phyloP scores from a whole-genome alignment of 1,284 basidiomycete species.

The Calocybe gambosa region DNA sequence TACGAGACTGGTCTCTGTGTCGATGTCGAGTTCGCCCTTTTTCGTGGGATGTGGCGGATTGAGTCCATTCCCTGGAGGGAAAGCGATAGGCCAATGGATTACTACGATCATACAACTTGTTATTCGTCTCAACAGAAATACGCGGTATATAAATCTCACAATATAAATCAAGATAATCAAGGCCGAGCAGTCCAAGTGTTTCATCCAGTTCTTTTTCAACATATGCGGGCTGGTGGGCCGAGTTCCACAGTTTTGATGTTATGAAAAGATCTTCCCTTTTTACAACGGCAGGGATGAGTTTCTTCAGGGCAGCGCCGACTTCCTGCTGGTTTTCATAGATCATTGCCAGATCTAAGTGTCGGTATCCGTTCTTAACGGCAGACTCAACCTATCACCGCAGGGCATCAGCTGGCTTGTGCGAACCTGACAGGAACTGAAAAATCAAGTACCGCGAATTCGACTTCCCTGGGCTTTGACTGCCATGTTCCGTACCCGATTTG shows the following conservation, averaged over 20 bases:
- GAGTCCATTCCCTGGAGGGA: constrained; percentile 56
- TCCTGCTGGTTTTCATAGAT: constrained; percentile 74
- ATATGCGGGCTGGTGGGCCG: constrained; percentile 50
- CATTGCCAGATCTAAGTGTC: constrained; percentile 77
- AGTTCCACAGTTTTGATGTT: constrained; percentile 81
- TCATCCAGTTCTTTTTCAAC: constrained; percentile 72
- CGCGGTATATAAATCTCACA: constrained; percentile 31
- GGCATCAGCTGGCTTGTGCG: constrained; percentile 1
- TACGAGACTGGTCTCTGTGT: constrained; percentile 53
- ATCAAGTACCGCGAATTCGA: constrained; percentile 60
- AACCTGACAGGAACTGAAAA: neutral
- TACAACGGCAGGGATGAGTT: constrained; percentile 74
- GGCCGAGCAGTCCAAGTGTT: constrained; percentile 66
- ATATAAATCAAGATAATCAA: constrained; percentile 78
- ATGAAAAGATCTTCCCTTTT: constrained; percentile 80
- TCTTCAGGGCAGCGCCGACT: constrained; percentile 66
- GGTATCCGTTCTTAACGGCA: constrained; percentile 69
- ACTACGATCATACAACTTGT: constrained; percentile 35
- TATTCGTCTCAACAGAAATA: constrained; percentile 1
- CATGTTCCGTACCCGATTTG: constrained; percentile 83
- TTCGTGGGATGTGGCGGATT: constrained; percentile 45
- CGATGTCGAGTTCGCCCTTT: constrained; percentile 47
- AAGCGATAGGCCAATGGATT: constrained; percentile 86
- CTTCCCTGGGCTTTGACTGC: constrained; percentile 72
- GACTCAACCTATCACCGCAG: constrained; percentile 50